Conservation (phyloP, 371 early-diverging fungal genomes). For the Mycotypha africana region DNA sequence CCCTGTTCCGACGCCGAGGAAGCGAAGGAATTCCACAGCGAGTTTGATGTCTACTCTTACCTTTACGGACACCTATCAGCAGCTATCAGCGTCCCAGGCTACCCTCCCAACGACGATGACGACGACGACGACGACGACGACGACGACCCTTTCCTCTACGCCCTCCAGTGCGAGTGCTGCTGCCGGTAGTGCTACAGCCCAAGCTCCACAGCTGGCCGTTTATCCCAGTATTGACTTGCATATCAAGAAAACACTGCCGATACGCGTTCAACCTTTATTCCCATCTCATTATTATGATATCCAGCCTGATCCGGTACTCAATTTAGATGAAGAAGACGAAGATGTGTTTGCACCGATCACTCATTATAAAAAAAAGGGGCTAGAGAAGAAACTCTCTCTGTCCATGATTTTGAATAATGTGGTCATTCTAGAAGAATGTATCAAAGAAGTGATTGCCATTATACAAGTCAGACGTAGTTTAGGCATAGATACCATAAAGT, state of each 20-base stretch:
- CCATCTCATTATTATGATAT: conserved; percentile 54
- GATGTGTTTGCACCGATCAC: conserved; percentile 35
- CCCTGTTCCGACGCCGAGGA: no score
- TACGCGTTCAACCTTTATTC: conserved; percentile 55
- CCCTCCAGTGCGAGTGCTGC: not conserved
- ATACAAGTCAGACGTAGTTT: conserved; percentile 75
- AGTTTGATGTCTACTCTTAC: no score
- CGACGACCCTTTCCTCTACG: not conserved
- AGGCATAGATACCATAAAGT: conserved; percentile 76
- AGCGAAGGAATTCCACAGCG: no score
- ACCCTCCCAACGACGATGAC: not conserved
- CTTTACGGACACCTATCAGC: no score
- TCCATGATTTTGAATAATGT: conserved; percentile 79
- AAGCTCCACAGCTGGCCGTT: conserved; percentile 1
- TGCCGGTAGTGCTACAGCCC: not conserved
- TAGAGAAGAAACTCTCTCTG: conserved; percentile 35
- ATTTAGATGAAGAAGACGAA: conserved; percentile 42
- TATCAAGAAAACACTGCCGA: conserved; percentile 32
- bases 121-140: not conserved
- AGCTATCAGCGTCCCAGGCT: no score
- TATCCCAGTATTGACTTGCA: conserved; percentile 26
- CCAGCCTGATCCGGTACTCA: conserved; percentile 34
- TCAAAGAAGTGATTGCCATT: conserved; percentile 85
- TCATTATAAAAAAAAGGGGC: no score
- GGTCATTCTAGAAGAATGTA: conserved; percentile 85